These are phyloP conservation scores for Colletotrichum navitas DNA, from an alignment of 2,329 filamentous ascomycete genomes.

Conservation along the genomic window DNA sequence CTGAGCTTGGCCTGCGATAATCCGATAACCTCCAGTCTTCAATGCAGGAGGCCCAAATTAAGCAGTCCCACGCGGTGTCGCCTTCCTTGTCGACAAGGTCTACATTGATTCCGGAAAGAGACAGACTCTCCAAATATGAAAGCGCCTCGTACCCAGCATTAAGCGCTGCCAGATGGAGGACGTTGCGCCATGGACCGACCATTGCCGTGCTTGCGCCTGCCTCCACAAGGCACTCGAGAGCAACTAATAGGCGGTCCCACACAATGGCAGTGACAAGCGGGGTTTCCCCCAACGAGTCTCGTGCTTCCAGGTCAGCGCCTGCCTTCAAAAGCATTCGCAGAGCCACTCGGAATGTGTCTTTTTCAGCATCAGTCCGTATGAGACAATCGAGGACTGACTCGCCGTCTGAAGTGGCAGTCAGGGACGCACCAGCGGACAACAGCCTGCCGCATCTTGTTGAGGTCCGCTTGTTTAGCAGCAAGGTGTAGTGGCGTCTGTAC, in stretches of 20 bases:
- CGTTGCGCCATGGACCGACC: rapidly evolving
- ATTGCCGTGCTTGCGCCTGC: background rate
- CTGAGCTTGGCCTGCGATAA: rapidly evolving
- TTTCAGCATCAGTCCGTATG: rapidly evolving
- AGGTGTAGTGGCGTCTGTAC: too few species aligned
- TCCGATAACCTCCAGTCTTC: rapidly evolving
- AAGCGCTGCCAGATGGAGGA: background rate
- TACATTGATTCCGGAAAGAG: rapidly evolving
- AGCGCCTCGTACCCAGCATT: rapidly evolving
- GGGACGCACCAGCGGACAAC: background rate
- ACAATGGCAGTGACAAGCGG: background rate
- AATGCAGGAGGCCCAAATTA: rapidly evolving
- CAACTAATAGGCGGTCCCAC: rapidly evolving
- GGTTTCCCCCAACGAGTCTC: rapidly evolving
- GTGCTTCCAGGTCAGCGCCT: background rate
- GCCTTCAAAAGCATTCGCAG: slow-evolving; percentile 3
- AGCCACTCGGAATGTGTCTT: rapidly evolving
- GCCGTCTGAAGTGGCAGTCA: rapidly evolving
- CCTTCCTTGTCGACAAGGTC: rapidly evolving
- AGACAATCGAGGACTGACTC: background rate
- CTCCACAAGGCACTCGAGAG: background rate
- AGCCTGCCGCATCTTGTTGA: too few species aligned
- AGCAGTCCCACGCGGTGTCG: background rate
- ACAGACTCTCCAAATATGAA: background rate
- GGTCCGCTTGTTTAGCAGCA: too few species aligned